Percentiles rank a stretch among this genome's conserved stretches.
Conservation (phyloP, 106 monocot species). For the Ottelia alismoides region DNA sequence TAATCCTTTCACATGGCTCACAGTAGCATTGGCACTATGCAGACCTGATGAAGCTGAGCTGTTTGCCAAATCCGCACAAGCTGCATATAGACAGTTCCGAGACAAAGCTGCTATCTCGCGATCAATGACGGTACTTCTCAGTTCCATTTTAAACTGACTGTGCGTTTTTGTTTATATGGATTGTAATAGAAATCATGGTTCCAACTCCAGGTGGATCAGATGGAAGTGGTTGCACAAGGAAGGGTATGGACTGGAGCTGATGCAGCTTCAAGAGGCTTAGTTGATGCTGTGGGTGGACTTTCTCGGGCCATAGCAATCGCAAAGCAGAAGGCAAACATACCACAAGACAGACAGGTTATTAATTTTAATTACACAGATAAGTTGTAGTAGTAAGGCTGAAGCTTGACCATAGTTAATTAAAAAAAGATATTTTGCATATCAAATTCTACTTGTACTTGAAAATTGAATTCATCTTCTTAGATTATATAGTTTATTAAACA, state of each 20-base stretch:
- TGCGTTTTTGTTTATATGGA: neutral
- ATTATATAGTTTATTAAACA: neutral
- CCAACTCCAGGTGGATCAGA: slow-evolving; percentile 58
- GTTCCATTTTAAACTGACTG: neutral
- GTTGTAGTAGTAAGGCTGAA: too few relatives aligned
- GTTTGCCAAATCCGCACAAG: slow-evolving; percentile 58
- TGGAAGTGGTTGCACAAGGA: slow-evolving; percentile 94
- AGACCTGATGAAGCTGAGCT: slow-evolving; percentile 85
- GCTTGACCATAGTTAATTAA: too few relatives aligned
- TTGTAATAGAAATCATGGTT: neutral
- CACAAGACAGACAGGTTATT: slow-evolving; percentile 55
- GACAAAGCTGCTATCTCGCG: slow-evolving; percentile 91
- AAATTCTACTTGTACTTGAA: neutral
- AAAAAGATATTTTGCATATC: neutral
- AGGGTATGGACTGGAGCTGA: slow-evolving; percentile 87
- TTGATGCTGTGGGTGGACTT: slow-evolving; percentile 88
- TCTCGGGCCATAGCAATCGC: slow-evolving; percentile 88
- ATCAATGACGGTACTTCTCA: slow-evolving; percentile 60
- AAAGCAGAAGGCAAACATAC: slow-evolving; percentile 75
- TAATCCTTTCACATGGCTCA: too few relatives aligned
- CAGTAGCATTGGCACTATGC: too few relatives aligned
- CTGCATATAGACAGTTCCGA: slow-evolving; percentile 58
- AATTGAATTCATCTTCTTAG: neutral
- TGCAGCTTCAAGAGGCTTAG: slow-evolving; percentile 64
- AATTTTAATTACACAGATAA: too few relatives aligned